Percentiles rank a stretch among this genome's conserved stretches.
Evolutionary conservation across 768 basidiomycete genomes (phyloP).

Genomic region (Boletellus ananas): DNA sequence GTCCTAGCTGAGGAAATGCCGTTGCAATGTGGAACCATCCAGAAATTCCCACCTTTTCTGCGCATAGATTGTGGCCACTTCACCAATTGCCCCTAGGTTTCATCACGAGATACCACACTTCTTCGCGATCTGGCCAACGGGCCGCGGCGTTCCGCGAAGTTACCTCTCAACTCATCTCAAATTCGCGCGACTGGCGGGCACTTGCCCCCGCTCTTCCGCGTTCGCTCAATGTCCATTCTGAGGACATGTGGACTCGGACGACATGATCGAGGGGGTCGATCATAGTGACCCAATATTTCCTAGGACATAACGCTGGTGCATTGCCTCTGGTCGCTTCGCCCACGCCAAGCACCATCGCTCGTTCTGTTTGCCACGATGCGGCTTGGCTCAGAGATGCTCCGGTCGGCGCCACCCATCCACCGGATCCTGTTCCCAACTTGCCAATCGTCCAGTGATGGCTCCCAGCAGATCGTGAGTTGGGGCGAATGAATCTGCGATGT

Average conservation of each 20-base stretch:
- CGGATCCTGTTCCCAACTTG: too few relatives aligned
- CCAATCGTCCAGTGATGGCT: too few relatives aligned
- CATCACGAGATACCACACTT: background rate
- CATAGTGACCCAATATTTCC: background rate
- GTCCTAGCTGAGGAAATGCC: background rate
- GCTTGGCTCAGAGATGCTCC: constrained; percentile 2
- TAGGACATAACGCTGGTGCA: background rate
- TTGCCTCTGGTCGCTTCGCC: background rate
- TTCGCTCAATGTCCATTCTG: background rate
- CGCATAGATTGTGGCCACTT: too few relatives aligned
- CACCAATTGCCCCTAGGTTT: background rate
- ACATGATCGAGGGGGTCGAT: background rate
- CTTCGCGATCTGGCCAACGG: background rate
- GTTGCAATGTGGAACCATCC: background rate
- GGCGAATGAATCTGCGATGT: too few relatives aligned
- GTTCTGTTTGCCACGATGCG: background rate
- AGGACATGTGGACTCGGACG: background rate
- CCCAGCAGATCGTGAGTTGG: too few relatives aligned
- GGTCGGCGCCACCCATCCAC: background rate
- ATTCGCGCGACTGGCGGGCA: background rate
- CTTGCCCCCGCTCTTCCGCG: background rate
- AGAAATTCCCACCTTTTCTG: background rate
- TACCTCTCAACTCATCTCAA: background rate
- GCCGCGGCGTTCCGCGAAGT: background rate
- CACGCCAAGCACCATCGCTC: too few relatives aligned